A percentile compares a stretch with the other conserved stretches of the same genome.
These are phyloP conservation scores for Wickerhamomyces canadensis DNA, from an alignment of 805 yeast species.

Conservation along the genomic window DNA sequence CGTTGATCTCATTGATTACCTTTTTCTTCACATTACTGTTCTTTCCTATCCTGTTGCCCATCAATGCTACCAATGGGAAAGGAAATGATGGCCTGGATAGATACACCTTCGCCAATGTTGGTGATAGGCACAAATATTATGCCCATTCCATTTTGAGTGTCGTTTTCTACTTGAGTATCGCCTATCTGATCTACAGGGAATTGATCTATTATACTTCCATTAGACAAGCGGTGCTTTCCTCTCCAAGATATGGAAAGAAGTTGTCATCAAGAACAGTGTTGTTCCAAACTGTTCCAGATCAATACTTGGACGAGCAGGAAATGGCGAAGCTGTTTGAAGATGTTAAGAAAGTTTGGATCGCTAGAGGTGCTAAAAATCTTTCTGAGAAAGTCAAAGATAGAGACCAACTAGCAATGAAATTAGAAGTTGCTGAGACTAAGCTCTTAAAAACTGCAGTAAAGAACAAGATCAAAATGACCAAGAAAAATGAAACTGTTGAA, in stretches of 20 bases:
- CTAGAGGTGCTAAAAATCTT: conserved; percentile 55
- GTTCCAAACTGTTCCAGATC: conserved; percentile 78
- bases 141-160: conserved; percentile 84
- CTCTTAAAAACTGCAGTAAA: conserved; percentile 60
- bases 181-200: conserved; percentile 80
- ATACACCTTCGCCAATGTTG: conserved; percentile 73
- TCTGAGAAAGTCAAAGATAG: conserved; percentile 54
- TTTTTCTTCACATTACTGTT: conserved; percentile 49
- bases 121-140: conserved; percentile 55
- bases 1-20: conserved; percentile 46
- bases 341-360: conserved; percentile 75
- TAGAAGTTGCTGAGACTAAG: conserved; percentile 63
- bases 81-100: conserved; percentile 65
- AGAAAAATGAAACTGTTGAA: conserved; percentile 48
- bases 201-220: conserved; percentile 69
- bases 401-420: conserved; percentile 46
- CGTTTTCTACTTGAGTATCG: conserved; percentile 64
- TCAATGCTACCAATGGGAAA: conserved; percentile 64
- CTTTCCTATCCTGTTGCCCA: conserved; percentile 71
- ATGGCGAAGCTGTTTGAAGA: conserved; percentile 75
- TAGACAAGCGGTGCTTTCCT: conserved; percentile 70
- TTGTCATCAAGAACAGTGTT: conserved; percentile 77
- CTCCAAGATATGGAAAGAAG: conserved; percentile 74
- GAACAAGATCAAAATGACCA: conserved; percentile 55
- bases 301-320: conserved; percentile 64